Evolutionary conservation across 73 alveolate species (phyloP), one percentile per base, ranked within the genome.

Genomic region (Effrenium voratum): DNA sequence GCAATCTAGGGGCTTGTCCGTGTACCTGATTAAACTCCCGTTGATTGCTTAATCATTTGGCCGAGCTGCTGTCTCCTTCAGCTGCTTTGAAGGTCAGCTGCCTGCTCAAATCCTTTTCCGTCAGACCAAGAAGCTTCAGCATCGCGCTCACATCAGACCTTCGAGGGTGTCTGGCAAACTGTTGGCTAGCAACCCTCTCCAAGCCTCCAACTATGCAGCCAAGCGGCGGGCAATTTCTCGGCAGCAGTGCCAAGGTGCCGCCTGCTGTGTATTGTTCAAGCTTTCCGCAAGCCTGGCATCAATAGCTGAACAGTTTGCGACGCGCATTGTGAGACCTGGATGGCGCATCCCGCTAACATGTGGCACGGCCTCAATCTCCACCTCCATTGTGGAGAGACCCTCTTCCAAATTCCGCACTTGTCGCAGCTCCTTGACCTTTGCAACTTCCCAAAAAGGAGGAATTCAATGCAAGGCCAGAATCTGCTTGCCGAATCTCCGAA

Each of bases 371-470:
- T 87, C 95, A 24, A 87, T 70, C 49, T 87, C 95, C 72, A 87
- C 95, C 68, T 87, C 95, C 95, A 87, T 87, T 38, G 95, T 87
- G 40, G 95, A 87, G 34, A 87, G 84, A 10, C 95, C 95, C n/a
- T 87, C 95, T 19, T 87, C 95, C 24, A 87, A n/a, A 84, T 70
- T 87, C 34, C 95, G 95, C 68, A 59, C 40, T 50, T 87, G 83
- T 68, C 95, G 83, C 68, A 87, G 41, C 50, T 87, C 95, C 22
- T 72, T 70, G 52, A 63, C 95, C 95, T 87, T 16, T 15, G 24
- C 6, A 19, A 19, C 66, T 13, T n/a, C n/a, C n/a, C n/a, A n/a
- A n/a, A 50, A 30, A 1, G 1, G 4, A 32, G 83, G 52, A 12
- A 55, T 55, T 55, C 68, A 55, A 55, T 55, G 30, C 34, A 34